These are phyloP conservation scores for Sicyos edulis DNA, from an alignment of 306 rosid genomes.

Conservation along the genomic window DNA sequence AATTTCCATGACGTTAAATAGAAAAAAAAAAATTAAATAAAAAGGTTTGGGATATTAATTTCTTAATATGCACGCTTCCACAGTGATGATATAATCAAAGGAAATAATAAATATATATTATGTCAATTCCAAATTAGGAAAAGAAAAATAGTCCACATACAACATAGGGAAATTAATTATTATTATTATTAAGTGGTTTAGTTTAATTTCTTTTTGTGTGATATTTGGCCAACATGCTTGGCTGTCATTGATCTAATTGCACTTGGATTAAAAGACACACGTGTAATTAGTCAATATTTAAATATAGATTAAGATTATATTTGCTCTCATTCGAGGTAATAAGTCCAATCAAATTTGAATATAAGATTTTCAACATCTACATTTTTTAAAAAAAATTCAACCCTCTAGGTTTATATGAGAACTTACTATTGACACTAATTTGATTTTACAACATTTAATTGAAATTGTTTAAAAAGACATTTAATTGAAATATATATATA, in stretches of 20 bases:
- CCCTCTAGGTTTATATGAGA: no score
- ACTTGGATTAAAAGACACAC: neutral
- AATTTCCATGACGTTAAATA: neutral
- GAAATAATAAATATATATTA: neutral
- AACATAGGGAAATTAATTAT: no score
- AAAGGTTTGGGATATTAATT: no score
- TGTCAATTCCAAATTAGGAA: neutral
- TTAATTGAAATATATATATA: no score
- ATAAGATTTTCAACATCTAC: no score
- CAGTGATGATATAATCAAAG: no score
- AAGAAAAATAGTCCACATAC: neutral
- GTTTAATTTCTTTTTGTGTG: neutral
- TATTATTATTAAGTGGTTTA: neutral
- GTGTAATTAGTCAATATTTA: neutral
- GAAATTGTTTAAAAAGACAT: no score
- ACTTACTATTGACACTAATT: no score
- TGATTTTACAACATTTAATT: no score
- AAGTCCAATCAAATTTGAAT: no score
- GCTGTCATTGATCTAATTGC: conserved; percentile 1
- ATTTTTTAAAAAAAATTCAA: no score
- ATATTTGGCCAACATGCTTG: conserved; percentile 3
- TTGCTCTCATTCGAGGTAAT: neutral
- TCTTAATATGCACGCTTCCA: no score
- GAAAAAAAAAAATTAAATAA: neutral
- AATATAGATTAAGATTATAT: neutral